Evolutionary conservation across 768 basidiomycete genomes (phyloP), one percentile per base, ranked within the genome.

Genomic region (Flagelloscypha sp.): DNA sequence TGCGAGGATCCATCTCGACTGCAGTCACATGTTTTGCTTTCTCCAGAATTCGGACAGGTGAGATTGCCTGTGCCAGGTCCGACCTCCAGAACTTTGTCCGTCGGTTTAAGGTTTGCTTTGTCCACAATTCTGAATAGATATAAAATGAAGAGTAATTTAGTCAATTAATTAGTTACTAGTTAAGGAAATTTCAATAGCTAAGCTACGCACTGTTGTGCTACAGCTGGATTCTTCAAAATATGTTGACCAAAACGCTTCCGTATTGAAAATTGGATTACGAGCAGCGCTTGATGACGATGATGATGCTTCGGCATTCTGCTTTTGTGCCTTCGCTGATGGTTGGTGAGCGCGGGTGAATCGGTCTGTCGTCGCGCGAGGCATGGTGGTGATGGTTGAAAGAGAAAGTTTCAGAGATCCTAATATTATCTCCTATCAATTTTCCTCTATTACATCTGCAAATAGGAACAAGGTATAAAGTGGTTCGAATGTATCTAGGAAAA

Each of bases 21-120:
- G 93, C 94, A 0, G 86, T 88, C 18, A 88, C 84, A 62, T 84
- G 83, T 55, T 92, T 90, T 36, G 86, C 85, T 57, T 90, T 84
- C 50, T 94, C 88, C 17, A 99, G 63, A 39, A 98, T 99, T 50
- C 84, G 72, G 13, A 95, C 82, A 0, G n/a, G 95, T 97, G 51
- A 98, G 58, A 56, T 99, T 98, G 45, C 95, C 94, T 6, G 94
- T 97, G 59, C 94, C 94, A 9, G 94, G 93, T 51, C 93, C 94
- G 31, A 98, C 90, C 63, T 98, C 94, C 33, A 99, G 77, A 22
- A 98, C 92, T 49, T 87, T 84, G 59, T 98, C 94, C 12, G 93
- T 93, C 1, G 90, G 86, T 42, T 84, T 82, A 25, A 99, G 64
- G 51, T 86, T 88, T 1, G 94, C 93, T 83, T 95, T 46, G 30